A percentile compares a stretch with the other conserved stretches of the same genome.
These are phyloP conservation scores for Luvunga scandens DNA, from an alignment of 345 rosid species.

Conservation along the genomic window DNA sequence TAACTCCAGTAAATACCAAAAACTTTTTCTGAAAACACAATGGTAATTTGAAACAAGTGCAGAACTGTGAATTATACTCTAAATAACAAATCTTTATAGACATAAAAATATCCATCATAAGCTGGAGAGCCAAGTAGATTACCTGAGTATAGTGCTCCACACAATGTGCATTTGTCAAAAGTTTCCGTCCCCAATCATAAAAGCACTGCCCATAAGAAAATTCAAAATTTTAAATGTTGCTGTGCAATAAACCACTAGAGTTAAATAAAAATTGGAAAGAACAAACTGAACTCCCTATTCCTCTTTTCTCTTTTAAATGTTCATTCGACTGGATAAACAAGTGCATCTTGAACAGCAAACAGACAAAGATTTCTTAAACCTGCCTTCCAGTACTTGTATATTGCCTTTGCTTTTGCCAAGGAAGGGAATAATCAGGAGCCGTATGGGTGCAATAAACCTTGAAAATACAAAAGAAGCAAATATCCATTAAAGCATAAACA, in stretches of 20 bases:
- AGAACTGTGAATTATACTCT: neutral
- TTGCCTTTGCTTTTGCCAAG: constrained; percentile 98
- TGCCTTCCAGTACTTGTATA: constrained; percentile 90
- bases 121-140: neutral
- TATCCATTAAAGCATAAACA: neutral
- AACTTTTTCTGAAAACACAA: neutral
- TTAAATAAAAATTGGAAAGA: neutral
- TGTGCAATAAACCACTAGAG: neutral
- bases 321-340: neutral
- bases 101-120: neutral
- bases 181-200: constrained; percentile 94
- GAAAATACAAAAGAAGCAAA: constrained; percentile 13
- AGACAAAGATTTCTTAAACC: constrained; percentile 14
- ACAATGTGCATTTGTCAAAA: constrained; percentile 95
- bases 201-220: constrained; percentile 65
- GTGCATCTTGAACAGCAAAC: neutral
- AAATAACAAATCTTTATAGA: neutral
- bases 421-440: constrained; percentile 91
- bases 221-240: neutral
- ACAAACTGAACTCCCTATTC: neutral
- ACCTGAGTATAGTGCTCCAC: constrained; percentile 91
- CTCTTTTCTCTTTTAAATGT: constrained; percentile 11
- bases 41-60: neutral
- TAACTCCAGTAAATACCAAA: neutral
- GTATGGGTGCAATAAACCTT: constrained; percentile 98